Percentiles rank a stretch among this genome's conserved stretches.
These are phyloP conservation scores for Houttuynia cordata DNA, from an alignment of 164 flowering plant genomes.

Conservation along the genomic window DNA sequence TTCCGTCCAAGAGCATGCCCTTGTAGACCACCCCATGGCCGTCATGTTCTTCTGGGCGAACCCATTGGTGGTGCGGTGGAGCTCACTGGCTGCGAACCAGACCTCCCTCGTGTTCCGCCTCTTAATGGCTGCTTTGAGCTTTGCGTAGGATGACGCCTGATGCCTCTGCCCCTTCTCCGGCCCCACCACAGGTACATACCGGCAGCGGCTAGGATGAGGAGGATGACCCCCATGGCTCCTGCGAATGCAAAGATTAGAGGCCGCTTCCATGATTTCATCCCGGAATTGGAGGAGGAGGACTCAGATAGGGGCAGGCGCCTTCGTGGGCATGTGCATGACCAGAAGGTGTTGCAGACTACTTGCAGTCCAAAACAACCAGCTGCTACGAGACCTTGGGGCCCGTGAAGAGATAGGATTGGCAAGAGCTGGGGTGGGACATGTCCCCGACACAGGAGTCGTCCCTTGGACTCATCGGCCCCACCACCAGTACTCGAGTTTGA, in stretches of 20 bases:
- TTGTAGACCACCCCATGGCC: no score
- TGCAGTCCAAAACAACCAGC: constrained; percentile 30
- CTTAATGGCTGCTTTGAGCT: constrained; percentile 18
- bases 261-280: constrained; percentile 3
- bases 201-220: constrained; percentile 15
- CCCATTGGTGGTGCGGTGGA: no score
- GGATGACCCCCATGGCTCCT: constrained; percentile 34
- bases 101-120: constrained; percentile 45
- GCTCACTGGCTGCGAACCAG: no score
- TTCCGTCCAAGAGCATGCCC: constrained; percentile 45
- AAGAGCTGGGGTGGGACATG: constrained; percentile 28
- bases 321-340: constrained; percentile 23
- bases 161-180: constrained; percentile 8
- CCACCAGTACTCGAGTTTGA: constrained; percentile 39
- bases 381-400: constrained; percentile 28
- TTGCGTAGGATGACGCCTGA: background rate
- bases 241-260: no score
- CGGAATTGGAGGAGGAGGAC: background rate
- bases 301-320: constrained; percentile 29
- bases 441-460: constrained; percentile 36
- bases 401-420: constrained; percentile 48
- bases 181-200: constrained; percentile 31
- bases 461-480: constrained; percentile 29
- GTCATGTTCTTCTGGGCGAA: no score
- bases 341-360: no score